These are phyloP conservation scores for Tolypocladium tropicale DNA, from an alignment of 2,329 filamentous ascomycete genomes.

Conservation along the genomic window DNA sequence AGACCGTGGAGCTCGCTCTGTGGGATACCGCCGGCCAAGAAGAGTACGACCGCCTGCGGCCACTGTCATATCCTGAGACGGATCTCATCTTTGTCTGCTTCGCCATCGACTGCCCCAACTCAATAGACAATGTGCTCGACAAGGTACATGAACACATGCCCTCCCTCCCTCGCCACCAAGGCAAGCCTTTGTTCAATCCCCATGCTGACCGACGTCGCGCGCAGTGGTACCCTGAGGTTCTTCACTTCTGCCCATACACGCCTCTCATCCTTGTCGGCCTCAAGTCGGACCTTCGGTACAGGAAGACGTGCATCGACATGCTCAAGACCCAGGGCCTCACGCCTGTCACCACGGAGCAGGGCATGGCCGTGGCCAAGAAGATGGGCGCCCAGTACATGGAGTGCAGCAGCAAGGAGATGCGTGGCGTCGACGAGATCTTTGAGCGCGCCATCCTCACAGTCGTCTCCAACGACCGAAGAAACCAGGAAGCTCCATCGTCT, in stretches of 20 bases:
- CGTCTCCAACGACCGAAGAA: conserved; percentile 67
- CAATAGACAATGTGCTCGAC: conserved; percentile 95
- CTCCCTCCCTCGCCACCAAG: background rate
- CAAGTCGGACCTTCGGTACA: conserved; percentile 92
- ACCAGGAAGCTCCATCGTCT: conserved; percentile 40
- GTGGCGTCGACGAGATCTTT: conserved; percentile 93
- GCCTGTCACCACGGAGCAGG: conserved; percentile 86
- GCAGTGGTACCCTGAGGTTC: conserved; percentile 97
- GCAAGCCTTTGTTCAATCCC: background rate
- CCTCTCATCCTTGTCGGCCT: conserved; percentile 91
- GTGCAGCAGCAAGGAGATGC: conserved; percentile 97
- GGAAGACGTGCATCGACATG: conserved; percentile 95
- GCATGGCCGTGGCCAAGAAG: conserved; percentile 75
- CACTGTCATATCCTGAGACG: conserved; percentile 94
- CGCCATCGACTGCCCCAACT: conserved; percentile 97
- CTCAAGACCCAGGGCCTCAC: conserved; percentile 96
- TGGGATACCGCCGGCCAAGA: conserved; percentile 99
- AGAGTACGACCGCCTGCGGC: conserved; percentile 92
- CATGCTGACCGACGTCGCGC: conserved; percentile 3
- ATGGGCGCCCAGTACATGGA: conserved; percentile 97
- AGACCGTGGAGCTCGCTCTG: conserved; percentile 89
- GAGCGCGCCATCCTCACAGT: conserved; percentile 83
- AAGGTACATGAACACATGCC: conserved; percentile 52
- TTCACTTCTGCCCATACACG: conserved; percentile 97
- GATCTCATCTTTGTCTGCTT: conserved; percentile 98